Percentiles rank a stretch among this genome's conserved stretches.
Conservation (phyloP, 495 filamentous ascomycete genomes). For the Cudoniella acicularis region DNA sequence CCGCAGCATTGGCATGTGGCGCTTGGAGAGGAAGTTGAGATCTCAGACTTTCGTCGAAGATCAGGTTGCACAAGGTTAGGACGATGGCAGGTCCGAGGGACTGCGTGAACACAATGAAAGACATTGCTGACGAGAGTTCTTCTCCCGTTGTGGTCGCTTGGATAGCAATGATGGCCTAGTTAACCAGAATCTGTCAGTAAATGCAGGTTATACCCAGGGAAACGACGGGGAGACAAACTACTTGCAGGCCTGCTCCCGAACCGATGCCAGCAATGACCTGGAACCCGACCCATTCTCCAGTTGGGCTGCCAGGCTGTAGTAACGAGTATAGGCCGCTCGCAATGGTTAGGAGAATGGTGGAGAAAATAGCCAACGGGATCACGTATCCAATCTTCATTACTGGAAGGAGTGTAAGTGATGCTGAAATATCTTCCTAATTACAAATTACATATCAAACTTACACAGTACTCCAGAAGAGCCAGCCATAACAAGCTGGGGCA, state of each 20-base stretch:
- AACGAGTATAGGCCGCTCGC: conserved; percentile 31
- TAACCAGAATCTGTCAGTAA: background rate
- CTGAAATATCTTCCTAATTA: no score
- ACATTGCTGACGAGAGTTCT: conserved; percentile 28
- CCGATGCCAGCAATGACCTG: conserved; percentile 14
- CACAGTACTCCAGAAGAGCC: conserved; percentile 32
- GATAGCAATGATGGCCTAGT: conserved; percentile 28
- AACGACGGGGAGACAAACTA: no score
- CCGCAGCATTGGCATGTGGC: conserved; percentile 26
- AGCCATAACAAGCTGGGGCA: conserved; percentile 45
- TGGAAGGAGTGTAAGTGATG: conserved; percentile 40
- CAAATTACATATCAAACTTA: no score
- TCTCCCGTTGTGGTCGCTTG: conserved; percentile 25
- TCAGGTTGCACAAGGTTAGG: conserved; percentile 27
- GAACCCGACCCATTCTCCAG: conserved; percentile 19
- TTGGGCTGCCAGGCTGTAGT: conserved; percentile 13
- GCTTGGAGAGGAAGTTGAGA: conserved; percentile 21
- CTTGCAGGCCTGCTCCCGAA: conserved; percentile 3
- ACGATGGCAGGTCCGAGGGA: conserved; percentile 29
- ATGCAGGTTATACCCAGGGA: background rate
- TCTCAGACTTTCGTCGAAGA: conserved; percentile 30
- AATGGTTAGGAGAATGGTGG: conserved; percentile 19
- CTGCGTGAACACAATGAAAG: conserved; percentile 33
- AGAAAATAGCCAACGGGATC: conserved; percentile 5
- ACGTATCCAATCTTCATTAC: conserved; percentile 50